Evolutionary conservation across 2,329 filamentous ascomycete genomes (phyloP), one percentile per base, ranked within the genome.

Genomic region (Paecilomyces variotii): DNA sequence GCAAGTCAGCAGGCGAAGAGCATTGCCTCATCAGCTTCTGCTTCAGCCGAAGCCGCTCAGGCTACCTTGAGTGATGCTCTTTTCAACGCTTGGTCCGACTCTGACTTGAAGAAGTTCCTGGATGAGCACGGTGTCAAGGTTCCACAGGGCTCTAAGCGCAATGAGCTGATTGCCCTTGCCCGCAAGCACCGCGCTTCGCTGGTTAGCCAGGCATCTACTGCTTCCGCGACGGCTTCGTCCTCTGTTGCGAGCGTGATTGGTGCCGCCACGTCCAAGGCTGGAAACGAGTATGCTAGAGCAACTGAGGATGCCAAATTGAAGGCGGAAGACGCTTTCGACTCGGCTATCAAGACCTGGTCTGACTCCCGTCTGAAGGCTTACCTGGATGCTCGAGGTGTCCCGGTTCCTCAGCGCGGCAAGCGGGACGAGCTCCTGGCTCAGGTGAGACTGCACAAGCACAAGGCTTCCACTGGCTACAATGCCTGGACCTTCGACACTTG

Each of bases 91-190:
- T 99, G 94, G 94, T 87, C 88, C 68, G 92, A 97, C 70, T 87
- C 83, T 68, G 80, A 96, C 74, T 82, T 99, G 72, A 97, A 97
- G 82, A 87, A 90, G 62, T 97, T 94, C 79, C 86, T 86, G 57
- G 93, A 97, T 79, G 90, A 92, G 82, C 94, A 97, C 67, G 85
- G 86, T 59, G 88, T 99, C 70, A 82, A 82, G 79, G 90, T 97
- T 55, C 94, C 94, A 9, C 93, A 97, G 71, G 94, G 93, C 54
- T 95, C 90, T 70, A 92, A 89, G 80, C 80, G 85, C 65, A 95
- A 97, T 68, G 93, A 99, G 75, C 83, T 97, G 27, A 81, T 95
- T 56, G 91, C 93, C 56, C 84, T 97, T 62, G 88, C 93, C 63
- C 91, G 93, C 72, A 95, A 94, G 81, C 85, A 96, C 77, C 87